Conservation (phyloP, 441 rosid genomes). For the Mallotus repandus region DNA sequence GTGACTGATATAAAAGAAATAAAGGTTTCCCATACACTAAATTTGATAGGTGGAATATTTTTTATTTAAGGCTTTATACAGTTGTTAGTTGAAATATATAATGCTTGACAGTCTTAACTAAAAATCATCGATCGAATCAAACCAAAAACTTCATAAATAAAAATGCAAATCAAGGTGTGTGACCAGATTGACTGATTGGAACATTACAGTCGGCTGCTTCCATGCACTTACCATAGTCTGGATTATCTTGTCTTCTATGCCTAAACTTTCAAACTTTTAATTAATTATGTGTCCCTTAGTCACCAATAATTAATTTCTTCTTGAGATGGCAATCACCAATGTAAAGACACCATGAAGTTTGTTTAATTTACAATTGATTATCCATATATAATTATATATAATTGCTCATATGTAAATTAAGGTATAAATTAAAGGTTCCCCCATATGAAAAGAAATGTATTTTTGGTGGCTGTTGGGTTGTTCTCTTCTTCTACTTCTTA, state of each 20-base stretch:
- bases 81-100: not conserved
- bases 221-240: constrained; percentile 12
- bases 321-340: constrained; percentile 2
- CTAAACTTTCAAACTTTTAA: constrained; percentile 21
- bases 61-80: not conserved
- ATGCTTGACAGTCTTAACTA: not conserved
- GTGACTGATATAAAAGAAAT: no score
- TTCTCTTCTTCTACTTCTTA: not conserved
- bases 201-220: not conserved
- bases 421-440: not conserved
- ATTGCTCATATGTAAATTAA: not conserved
- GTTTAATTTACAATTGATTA: not conserved
- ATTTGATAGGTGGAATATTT: not conserved
- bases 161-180: not conserved
- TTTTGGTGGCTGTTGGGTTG: constrained; percentile 10
- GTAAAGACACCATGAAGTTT: not conserved
- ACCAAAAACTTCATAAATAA: not conserved
- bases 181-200: constrained; percentile 11
- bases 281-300: constrained; percentile 16
- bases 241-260: not conserved
- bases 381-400: not conserved
- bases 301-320: not conserved
- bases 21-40: not conserved
- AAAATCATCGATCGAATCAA: constrained; percentile 7
- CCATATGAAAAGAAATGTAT: not conserved